phyloP scores from a whole-genome alignment of 2,329 filamentous ascomycete genomes.

The Scedosporium minutisporum region DNA sequence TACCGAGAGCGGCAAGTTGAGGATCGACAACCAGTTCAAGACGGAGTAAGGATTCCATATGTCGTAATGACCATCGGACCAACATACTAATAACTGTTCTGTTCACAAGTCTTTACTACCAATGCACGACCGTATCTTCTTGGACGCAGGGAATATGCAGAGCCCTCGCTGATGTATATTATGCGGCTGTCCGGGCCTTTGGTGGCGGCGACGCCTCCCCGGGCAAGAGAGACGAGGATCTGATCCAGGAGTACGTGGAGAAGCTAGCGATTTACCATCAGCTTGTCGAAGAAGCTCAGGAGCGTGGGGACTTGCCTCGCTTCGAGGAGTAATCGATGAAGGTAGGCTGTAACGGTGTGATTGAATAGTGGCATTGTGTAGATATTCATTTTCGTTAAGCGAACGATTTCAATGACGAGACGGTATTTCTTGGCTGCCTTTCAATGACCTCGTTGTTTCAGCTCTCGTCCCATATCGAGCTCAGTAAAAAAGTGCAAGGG shows the following conservation, averaged over 20 bases:
- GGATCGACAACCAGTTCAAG: constrained; percentile 41
- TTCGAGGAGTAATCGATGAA: background rate
- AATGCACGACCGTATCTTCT: constrained; percentile 18
- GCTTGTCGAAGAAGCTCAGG: background rate
- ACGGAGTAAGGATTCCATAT: constrained; percentile 23
- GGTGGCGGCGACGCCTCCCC: constrained; percentile 22
- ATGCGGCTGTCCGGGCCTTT: constrained; percentile 25
- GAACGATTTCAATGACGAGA: too few relatives aligned
- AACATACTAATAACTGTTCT: too few relatives aligned
- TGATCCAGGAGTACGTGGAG: constrained; percentile 22
- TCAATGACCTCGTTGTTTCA: too few relatives aligned
- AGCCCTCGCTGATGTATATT: constrained; percentile 29
- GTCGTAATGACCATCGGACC: background rate
- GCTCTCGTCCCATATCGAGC: too few relatives aligned
- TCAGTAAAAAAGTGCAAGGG: too few relatives aligned
- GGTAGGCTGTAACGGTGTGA: background rate
- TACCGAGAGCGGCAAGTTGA: constrained; percentile 26
- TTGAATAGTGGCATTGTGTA: background rate
- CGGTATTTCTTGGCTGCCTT: too few relatives aligned
- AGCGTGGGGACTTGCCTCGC: background rate
- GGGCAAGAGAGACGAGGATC: constrained; percentile 17
- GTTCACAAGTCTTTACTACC: constrained; percentile 23
- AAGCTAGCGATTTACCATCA: constrained; percentile 23
- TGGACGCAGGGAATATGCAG: constrained; percentile 17
- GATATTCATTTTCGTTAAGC: background rate